Evolutionary conservation across 495 filamentous ascomycete genomes (phyloP).

Genomic region (Trichoderma virens): DNA sequence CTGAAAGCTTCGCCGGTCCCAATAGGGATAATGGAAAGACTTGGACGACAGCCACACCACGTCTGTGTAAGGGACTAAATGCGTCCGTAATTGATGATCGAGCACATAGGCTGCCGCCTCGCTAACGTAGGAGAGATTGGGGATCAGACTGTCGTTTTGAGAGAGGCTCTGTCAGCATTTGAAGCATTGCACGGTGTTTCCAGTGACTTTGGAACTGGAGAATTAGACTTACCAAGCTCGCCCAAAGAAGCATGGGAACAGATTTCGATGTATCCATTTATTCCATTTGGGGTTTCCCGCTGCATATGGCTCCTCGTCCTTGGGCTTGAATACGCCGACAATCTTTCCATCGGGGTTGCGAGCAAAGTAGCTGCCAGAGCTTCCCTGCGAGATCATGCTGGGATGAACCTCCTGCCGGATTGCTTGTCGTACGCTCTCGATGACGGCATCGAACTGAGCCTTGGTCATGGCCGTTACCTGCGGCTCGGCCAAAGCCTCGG

Average conservation of each 20-base stretch:
- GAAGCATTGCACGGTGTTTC: background rate
- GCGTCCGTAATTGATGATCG: conserved; percentile 80
- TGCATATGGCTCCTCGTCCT: conserved; percentile 96
- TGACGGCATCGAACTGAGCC: conserved; percentile 74
- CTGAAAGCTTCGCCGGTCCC: conserved; percentile 84
- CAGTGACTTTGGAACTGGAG: background rate
- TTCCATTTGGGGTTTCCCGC: conserved; percentile 91
- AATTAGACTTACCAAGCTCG: conserved; percentile 60
- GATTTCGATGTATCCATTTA: conserved; percentile 87
- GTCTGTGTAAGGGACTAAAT: conserved; percentile 92
- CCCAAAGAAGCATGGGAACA: conserved; percentile 97
- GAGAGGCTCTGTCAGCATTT: background rate
- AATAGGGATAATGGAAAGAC: conserved; percentile 96
- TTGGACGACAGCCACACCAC: conserved; percentile 91
- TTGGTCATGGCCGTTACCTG: conserved; percentile 54
- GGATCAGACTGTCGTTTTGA: conserved; percentile 59
- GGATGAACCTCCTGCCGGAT: conserved; percentile 92
- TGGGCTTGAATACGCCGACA: conserved; percentile 97
- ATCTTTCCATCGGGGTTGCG: conserved; percentile 85
- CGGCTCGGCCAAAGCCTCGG: conserved; percentile 59
- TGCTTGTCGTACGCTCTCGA: conserved; percentile 82
- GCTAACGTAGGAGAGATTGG: conserved; percentile 97
- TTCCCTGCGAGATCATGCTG: conserved; percentile 91
- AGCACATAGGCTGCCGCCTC: conserved; percentile 95
- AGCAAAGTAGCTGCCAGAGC: conserved; percentile 96